A percentile compares a stretch with the other conserved stretches of the same genome.
Conservation (phyloP, 352 stramenopile species). For the Stramenopiles sp. region DNA sequence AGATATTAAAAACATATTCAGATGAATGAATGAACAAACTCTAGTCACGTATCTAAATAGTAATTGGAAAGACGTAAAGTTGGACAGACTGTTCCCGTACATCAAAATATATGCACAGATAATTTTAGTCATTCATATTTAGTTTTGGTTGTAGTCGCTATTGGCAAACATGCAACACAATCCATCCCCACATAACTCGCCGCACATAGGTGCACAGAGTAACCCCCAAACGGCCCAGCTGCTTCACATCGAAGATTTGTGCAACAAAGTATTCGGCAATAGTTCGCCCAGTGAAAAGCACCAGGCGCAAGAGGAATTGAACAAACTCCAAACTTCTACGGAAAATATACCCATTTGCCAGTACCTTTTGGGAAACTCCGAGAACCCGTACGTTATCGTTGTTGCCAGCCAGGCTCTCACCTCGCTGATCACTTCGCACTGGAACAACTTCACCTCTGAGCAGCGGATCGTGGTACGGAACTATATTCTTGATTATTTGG, state of each 20-base stretch:
- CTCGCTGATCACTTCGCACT: conserved; percentile 90
- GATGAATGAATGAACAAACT: too few relatives aligned
- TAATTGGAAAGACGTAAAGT: too few relatives aligned
- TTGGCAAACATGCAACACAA: background rate
- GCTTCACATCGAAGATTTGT: background rate
- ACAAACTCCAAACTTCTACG: conserved; percentile 51
- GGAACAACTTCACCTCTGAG: conserved; percentile 63
- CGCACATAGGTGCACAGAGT: background rate
- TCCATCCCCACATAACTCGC: background rate
- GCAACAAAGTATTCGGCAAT: background rate
- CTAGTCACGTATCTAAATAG: too few relatives aligned
- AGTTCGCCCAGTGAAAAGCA: background rate
- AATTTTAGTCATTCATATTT: too few relatives aligned
- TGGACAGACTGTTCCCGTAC: too few relatives aligned
- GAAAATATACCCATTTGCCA: conserved; percentile 96
- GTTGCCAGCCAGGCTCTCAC: conserved; percentile 86
- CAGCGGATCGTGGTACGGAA: conserved; percentile 85
- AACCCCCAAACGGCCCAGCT: background rate
- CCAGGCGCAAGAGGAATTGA: background rate
- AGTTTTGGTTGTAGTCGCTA: too few relatives aligned
- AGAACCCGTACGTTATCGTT: conserved; percentile 79
- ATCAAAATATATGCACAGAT: too few relatives aligned
- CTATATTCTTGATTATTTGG: conserved; percentile 90
- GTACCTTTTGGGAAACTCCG: conserved; percentile 90
- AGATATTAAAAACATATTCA: too few relatives aligned